Evolutionary conservation across 768 basidiomycete genomes (phyloP).

Genomic region (Lepiota venenata): DNA sequence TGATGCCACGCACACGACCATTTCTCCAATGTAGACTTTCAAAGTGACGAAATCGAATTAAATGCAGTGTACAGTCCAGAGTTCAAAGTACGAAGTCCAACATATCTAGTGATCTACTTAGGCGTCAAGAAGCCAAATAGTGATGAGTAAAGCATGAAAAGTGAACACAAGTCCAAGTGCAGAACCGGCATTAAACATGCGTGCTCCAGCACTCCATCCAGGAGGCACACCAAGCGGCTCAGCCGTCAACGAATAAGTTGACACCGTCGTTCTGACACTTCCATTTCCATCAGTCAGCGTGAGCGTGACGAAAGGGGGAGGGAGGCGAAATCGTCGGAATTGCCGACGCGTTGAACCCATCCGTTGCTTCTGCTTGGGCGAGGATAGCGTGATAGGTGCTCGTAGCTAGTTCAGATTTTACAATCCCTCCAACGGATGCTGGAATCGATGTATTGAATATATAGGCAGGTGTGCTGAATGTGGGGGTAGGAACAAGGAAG

Average conservation of each 20-base stretch:
- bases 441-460: slow-evolving; percentile 65
- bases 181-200: neutral
- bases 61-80: no score
- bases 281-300: slow-evolving; percentile 56
- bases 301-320: slow-evolving; percentile 51
- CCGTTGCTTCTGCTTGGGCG: slow-evolving; percentile 24
- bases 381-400: slow-evolving; percentile 68
- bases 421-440: slow-evolving; percentile 51
- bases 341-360: slow-evolving; percentile 41
- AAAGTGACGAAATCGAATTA: no score
- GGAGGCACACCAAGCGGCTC: slow-evolving; percentile 64
- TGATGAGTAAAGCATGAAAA: neutral
- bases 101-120: neutral
- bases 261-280: slow-evolving; percentile 48
- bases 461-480: slow-evolving; percentile 61
- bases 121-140: slow-evolving; percentile 10
- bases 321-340: slow-evolving; percentile 54
- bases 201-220: slow-evolving; percentile 36
- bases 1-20: no score
- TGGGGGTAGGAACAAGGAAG: slow-evolving; percentile 61
- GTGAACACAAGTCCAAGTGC: neutral
- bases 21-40: no score
- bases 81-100: no score
- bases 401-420: slow-evolving; percentile 60
- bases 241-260: slow-evolving; percentile 40